Base-by-base conservation (phyloP, 371 early-diverging fungal species). In the Lichtheimia ornata region DNA sequence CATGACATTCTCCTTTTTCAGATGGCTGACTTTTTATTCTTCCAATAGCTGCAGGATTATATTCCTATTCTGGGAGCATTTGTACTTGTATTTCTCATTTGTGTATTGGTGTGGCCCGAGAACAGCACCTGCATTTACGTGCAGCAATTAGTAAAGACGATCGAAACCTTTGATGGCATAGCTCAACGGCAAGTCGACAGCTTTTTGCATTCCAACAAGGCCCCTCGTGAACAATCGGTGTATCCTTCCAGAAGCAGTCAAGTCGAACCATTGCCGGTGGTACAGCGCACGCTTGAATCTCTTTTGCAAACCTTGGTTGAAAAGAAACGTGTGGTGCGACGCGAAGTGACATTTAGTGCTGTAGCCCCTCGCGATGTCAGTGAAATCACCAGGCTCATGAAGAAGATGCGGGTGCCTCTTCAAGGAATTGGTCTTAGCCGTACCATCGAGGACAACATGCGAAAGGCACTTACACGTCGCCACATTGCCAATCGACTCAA, bases 401-500 rank as follows among this genome's bases (percentile, higher is more conserved):
- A 80, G 24, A 66, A 66, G 30, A 47, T 80, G 49, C 53, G 67
- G 5, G 62, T 75, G 0, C 75, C 80, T 0, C 40, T 80, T 5
- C 75, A 74, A 42, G 80, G 80, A 1, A 52, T 80, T 7, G 67
- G 62, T 4, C 25, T 76, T 2, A 70, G 73, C 41, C 60, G 73
- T 22, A 69, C 73, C 1, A 80, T 80, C 74, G 77, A 76, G 49
- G 63, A 67, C 9, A 80, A 80, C 52, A 74, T 80, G 77, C 69
- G 72, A 9, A 66, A 75, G 35, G 70, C 71, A 25, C 70, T 64
- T 18, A 43, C 50, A 15, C 54, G 52, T 18, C 53, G 61, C 3
- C 53, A 56, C 18, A 17, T 67, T 25, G 68, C 63, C 7, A 53
- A 44, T 15, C 59, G 61, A 9, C 24, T 63, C 9, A 59, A 53